Evolutionary conservation across 441 rosid genomes (phyloP).

Genomic region (Pelargonium fulgidum): DNA sequence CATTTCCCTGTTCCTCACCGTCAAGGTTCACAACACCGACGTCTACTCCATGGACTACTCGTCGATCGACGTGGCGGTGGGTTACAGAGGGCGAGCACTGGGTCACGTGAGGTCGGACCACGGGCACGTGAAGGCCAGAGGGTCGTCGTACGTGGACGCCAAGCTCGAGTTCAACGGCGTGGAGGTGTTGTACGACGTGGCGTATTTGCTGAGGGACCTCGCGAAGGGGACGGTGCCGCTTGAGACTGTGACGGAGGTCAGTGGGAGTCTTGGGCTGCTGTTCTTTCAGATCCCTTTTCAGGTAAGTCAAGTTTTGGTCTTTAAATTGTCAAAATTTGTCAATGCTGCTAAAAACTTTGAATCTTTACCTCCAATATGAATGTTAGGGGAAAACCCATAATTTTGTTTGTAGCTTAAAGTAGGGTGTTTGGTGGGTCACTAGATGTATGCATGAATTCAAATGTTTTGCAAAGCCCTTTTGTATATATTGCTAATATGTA

Average conservation of each 20-base stretch:
- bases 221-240: constrained; percentile 47
- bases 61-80: constrained; percentile 39
- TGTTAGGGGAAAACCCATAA: too few species aligned
- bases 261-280: constrained; percentile 40
- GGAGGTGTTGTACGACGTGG: constrained; percentile 39
- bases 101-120: constrained; percentile 48
- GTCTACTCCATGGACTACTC: constrained; percentile 47
- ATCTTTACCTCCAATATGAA: too few species aligned
- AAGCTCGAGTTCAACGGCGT: constrained; percentile 41
- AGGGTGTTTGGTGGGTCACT: too few species aligned
- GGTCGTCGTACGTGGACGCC: constrained; percentile 44
- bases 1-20: constrained; percentile 39
- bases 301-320: constrained; percentile 24
- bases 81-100: constrained; percentile 42
- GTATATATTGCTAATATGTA: too few species aligned
- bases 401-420: too few species aligned
- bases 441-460: too few species aligned
- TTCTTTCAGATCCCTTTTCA: constrained; percentile 44
- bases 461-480: too few species aligned
- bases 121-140: constrained; percentile 47
- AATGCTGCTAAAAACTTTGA: too few species aligned
- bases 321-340: too few species aligned
- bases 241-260: constrained; percentile 46
- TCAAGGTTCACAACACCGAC: constrained; percentile 47
- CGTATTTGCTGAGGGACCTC: constrained; percentile 44